Evolutionary conservation across 331 rosid genomes (phyloP), one percentile per base, ranked within the genome.

Genomic region (Pyrus hybrid): DNA sequence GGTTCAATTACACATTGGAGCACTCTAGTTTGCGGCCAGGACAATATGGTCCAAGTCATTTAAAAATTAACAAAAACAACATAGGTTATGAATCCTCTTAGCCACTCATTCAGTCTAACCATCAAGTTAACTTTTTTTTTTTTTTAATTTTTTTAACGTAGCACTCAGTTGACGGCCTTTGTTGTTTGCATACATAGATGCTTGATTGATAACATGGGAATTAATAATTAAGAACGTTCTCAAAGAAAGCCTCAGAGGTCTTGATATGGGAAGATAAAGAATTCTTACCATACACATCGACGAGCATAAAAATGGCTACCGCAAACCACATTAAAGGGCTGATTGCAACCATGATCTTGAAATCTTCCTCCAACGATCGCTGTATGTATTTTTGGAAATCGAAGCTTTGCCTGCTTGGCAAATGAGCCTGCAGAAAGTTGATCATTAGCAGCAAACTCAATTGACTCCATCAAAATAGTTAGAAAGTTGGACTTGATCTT

Each of bases 281-380:
- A 23, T 32, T 25, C 85, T 84, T 70, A 88, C 92, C 92, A 17
- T 84, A 65, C 29, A 88, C 90, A 22, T 86, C 90, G 45, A 88
- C 72, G 4, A 86, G 87, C 75, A 88, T 57, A 78, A 88, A 74
- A 70, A 80, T 68, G 26, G 74, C 90, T 7, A 84, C 83, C 21
- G 51, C n/a, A 51, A 86, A 33, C 92, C 90, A 88, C 92, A 88
- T 88, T 21, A 72, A 8, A 76, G 90, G 86, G 84, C 90, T 88
- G 81, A 88, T 78, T 65, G 87, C 87, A 20, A 86, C 84, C 20
- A 88, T 81, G 35, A 62, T 76, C 75, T 81, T 86, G 88, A 86
- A 88, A 76, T 88, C 92, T 56, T 88, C 84, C 51, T 88, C 90
- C 58, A 88, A 71, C 1, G 88, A 83, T 70, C 88, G 67, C 13